A percentile compares a stretch with the other conserved stretches of the same genome.
phyloP scores from a whole-genome alignment of 2,329 filamentous ascomycete species.

The Polychaeton citri region DNA sequence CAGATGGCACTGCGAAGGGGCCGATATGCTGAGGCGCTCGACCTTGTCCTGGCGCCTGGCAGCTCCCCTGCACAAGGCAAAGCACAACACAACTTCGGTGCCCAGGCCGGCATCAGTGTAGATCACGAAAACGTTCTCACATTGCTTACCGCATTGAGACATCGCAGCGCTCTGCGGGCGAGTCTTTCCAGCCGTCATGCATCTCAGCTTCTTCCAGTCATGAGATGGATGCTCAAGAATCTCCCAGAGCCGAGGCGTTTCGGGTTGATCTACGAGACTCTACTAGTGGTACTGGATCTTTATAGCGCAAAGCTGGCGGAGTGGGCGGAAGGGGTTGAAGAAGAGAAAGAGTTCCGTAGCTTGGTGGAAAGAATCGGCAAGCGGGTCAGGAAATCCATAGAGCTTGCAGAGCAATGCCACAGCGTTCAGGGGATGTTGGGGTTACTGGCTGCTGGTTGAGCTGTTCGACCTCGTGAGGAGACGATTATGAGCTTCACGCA shows the following conservation, averaged over 20 bases:
- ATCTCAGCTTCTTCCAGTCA: constrained; percentile 62
- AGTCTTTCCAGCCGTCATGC: constrained; percentile 75
- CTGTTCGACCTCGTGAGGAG: too few relatives aligned
- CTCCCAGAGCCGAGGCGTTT: constrained; percentile 75
- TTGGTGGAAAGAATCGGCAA: constrained; percentile 57
- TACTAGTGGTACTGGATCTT: constrained; percentile 69
- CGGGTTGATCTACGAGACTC: constrained; percentile 67
- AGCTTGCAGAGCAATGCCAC: constrained; percentile 69
- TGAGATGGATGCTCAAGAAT: constrained; percentile 70
- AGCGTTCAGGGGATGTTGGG: constrained; percentile 82
- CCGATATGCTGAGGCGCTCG: constrained; percentile 63
- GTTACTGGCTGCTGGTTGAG: constrained; percentile 47
- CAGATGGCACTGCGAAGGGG: constrained; percentile 69
- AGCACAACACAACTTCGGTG: constrained; percentile 50
- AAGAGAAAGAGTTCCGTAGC: constrained; percentile 45
- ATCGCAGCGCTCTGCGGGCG: constrained; percentile 70
- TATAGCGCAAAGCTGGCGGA: constrained; percentile 65
- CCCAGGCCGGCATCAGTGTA: constrained; percentile 28
- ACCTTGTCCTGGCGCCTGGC: constrained; percentile 49
- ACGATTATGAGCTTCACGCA: too few relatives aligned
- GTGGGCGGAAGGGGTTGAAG: constrained; percentile 17
- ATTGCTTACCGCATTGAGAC: constrained; percentile 68
- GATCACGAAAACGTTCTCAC: constrained; percentile 45
- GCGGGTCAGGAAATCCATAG: constrained; percentile 62
- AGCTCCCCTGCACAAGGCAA: constrained; percentile 3